Base-by-base conservation (phyloP, 1,284 basidiomycete species). In the Boletus subluridellus region DNA sequence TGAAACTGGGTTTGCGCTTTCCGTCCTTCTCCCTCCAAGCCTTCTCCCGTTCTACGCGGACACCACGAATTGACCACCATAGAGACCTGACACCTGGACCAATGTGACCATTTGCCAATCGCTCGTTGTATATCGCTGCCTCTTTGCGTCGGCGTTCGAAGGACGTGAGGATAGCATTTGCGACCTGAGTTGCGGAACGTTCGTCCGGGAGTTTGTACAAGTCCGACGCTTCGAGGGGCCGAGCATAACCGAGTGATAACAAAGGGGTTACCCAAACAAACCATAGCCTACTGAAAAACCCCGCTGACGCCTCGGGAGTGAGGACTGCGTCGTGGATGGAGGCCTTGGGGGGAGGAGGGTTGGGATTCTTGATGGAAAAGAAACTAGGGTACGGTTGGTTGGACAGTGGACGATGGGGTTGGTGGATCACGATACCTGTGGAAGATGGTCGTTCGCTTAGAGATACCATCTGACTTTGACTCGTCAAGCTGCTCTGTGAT, bases 161-260 rank as follows among this genome's bases (percentile, higher is more conserved):
- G 21, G 21, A 21, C 21, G 21, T 21, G 21, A 21, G 21, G 21
- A 21, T 21, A 21, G 21, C 21, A 21, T 21, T 21, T 21, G 21
- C 86, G 49, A 94, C 82, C 15, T 76, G 66, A 3, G 78, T 77
- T 0, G 89, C 78, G 5, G 81, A 77, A 24, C 82, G 82, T 15
- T 85, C 76, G 49, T 85, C 81, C 60, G 87, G 86, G 47, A 95
- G 83, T 70, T 85, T 88, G 81, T 89, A 95, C n/a, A 96, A 78
- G 73, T 97, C 94, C 0, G 86, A 77, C 0, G 87, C 21, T 21
- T 21, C 21, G 21, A 21, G 21, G 21, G 21, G 21, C 21, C 21
- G 21, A 21, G 21, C 21, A 70, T 90, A 92, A 10, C 88, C 78
- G 63, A 80, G 71, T 11, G 77, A 76, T 72, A 93, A 81, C 53